These are phyloP conservation scores for Phytophthora fragariae DNA, from an alignment of 352 stramenopile species.

Conservation along the genomic window DNA sequence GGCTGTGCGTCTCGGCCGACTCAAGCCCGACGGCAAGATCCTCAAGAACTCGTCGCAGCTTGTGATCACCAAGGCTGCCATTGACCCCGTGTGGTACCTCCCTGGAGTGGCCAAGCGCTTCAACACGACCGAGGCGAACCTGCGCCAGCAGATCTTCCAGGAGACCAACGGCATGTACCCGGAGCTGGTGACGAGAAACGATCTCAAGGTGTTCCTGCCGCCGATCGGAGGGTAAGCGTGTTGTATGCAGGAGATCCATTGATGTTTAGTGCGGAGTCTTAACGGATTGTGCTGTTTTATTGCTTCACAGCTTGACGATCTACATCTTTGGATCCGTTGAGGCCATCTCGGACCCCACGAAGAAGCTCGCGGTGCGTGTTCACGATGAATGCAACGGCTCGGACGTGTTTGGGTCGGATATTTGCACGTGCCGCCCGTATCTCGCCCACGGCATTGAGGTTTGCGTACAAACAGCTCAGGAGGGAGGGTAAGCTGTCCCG, in stretches of 20 bases:
- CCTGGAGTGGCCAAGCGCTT: conserved; percentile 98
- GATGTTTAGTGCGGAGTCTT: background rate
- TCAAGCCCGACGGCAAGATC: conserved; percentile 97
- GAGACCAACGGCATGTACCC: conserved; percentile 99
- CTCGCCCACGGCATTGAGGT: conserved; percentile 99
- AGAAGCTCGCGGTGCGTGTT: conserved; percentile 97
- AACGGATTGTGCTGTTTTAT: conserved; percentile 7
- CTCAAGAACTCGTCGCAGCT: conserved; percentile 92
- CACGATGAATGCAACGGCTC: conserved; percentile 99
- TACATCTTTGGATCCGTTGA: conserved; percentile 99
- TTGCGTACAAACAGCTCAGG: conserved; percentile 97
- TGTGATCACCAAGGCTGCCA: conserved; percentile 97
- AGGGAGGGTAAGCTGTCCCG: conserved; percentile 88
- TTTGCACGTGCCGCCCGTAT: conserved; percentile 99
- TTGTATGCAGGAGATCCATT: conserved; percentile 10
- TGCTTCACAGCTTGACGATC: conserved; percentile 81
- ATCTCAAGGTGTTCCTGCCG: conserved; percentile 99
- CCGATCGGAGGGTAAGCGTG: conserved; percentile 94
- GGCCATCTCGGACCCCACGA: conserved; percentile 97
- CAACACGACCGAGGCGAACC: conserved; percentile 94
- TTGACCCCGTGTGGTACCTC: conserved; percentile 99
- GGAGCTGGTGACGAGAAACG: conserved; percentile 97
- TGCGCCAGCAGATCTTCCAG: conserved; percentile 98
- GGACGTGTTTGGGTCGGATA: conserved; percentile 98
- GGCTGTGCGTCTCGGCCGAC: conserved; percentile 90